Base-by-base conservation (phyloP, 2,329 filamentous ascomycete species). In the Tolypocladium capitatum region DNA sequence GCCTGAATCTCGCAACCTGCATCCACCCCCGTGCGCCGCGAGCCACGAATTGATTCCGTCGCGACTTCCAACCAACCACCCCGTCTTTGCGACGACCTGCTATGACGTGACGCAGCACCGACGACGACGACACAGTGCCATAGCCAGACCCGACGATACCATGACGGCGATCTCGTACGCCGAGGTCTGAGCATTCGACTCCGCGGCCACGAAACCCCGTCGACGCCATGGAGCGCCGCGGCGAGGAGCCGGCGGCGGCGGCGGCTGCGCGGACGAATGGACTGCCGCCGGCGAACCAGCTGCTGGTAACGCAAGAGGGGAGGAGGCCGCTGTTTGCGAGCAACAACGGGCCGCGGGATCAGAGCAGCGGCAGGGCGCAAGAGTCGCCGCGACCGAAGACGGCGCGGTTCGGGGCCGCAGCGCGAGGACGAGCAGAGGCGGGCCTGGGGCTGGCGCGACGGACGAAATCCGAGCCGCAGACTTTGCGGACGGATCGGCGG, bases 231-330 rank as follows among this genome's bases (percentile, higher is more conserved):
- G 38, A 41, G 14, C 38, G 24, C 24, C 14, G 38, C 24, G 38
- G 38, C 38, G 38, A 18, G 24, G 24, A 41, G 14, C n/a, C n/a
- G n/a, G n/a, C n/a, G n/a, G 21, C 21, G 14, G 8, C 36, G 4
- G 21, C 36, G 8, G 14, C 38, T n/a, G 24, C 38, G 24, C 38
- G 14, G 8, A 28, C 18, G 38, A 18, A 28, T 14, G 24, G 14
- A 4, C 14, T 1, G 14, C 38, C 30, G 20, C n/a, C 38, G 8
- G 28, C 45, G 30, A 35, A 53, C 16, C 54, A 59, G 33, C 59
- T 70, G 10, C 53, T 63, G 8, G 67, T 71, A 46, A 67, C 63
- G 54, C 61, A 66, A 45, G 62, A 64, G 6, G 66, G 64, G n/a
- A 61, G 68, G 34, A 68, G 63, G 54, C 66, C 67, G 44, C 54